Base-by-base conservation (phyloP, 2,329 filamentous ascomycete genomes). In the Aspergillus luchuensis region DNA sequence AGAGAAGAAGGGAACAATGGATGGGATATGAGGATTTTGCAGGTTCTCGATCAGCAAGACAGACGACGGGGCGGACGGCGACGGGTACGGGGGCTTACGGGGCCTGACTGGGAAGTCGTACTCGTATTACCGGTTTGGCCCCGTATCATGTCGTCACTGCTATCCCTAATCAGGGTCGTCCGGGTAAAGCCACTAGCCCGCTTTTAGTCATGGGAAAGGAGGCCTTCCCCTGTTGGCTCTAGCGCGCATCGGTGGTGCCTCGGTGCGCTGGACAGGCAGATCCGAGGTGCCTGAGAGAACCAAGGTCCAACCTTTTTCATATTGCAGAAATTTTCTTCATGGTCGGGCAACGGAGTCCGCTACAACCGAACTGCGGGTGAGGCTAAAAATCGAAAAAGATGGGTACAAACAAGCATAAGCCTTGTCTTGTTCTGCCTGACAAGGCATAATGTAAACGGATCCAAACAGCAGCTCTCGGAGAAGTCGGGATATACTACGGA, bases 141-240 rank as follows among this genome's bases (percentile, higher is more conserved):
- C 41, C 36, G 63, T 65, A 63, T 63, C 63, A 69, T 73, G 67
- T 65, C 70, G 70, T 73, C 71, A 73, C 61, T 48, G 52, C 66
- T 66, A 64, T 56, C 48, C 50, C 23, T 17, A 52, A 57, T 58
- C 30, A 49, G 54, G 13, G 39, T 36, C 45, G 36, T 54, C 47
- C 19, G 15, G 39, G 17, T 21, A 56, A 57, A n/a, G n/a, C 49
- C 43, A 13, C 58, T 63, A 64, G 38, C n/a, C 59, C 51, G 11
- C 11, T 30, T 60, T 60, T 43, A 8, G 41, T 52, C 3, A 39
- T 36, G 33, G 23, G 19, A 15, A 41, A 28, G 43, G 36, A 25
- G 5, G 8, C 59, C 49, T 51, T 28, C 13, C 39, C 28, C 6
- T 13, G 8, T 52, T 36, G 33, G 52, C 4, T 30, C 54, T 62